Percentiles rank a stretch among this genome's conserved stretches.
Evolutionary conservation across 2,329 filamentous ascomycete species (phyloP).

Genomic region (Cercospora beticola): DNA sequence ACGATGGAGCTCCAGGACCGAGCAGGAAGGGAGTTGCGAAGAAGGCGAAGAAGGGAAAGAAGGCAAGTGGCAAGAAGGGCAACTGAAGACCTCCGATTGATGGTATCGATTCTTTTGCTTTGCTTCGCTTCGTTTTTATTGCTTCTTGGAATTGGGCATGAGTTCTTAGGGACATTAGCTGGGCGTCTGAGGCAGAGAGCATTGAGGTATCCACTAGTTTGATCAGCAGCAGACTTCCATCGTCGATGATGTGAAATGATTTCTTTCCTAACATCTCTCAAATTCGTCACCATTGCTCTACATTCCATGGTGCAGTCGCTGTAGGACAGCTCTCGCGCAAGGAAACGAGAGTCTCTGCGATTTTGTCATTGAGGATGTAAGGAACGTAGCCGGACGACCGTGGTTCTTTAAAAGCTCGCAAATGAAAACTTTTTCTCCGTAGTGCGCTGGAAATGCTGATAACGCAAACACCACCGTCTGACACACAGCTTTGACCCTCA

Average conservation of each 20-base stretch:
- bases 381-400: background rate
- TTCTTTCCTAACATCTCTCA: too few species aligned
- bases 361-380: too few species aligned
- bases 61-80: background rate
- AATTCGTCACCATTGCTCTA: too few species aligned
- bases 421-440: background rate
- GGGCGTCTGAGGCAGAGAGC: too few species aligned
- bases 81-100: background rate
- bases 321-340: too few species aligned
- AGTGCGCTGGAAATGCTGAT: background rate
- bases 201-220: too few species aligned
- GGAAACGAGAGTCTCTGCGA: too few species aligned
- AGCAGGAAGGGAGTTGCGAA: background rate
- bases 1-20: background rate
- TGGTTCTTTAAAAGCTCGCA: background rate
- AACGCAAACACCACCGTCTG: too few species aligned
- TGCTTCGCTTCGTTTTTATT: background rate
- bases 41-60: background rate
- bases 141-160: background rate
- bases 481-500: background rate
- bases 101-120: background rate
- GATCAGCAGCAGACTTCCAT: too few species aligned
- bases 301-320: too few species aligned
- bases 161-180: too few species aligned
- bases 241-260: too few species aligned